A percentile compares a stretch with the other conserved stretches of the same genome.
Conservation (phyloP, 768 basidiomycete genomes). For the Rhodotorula paludigena region DNA sequence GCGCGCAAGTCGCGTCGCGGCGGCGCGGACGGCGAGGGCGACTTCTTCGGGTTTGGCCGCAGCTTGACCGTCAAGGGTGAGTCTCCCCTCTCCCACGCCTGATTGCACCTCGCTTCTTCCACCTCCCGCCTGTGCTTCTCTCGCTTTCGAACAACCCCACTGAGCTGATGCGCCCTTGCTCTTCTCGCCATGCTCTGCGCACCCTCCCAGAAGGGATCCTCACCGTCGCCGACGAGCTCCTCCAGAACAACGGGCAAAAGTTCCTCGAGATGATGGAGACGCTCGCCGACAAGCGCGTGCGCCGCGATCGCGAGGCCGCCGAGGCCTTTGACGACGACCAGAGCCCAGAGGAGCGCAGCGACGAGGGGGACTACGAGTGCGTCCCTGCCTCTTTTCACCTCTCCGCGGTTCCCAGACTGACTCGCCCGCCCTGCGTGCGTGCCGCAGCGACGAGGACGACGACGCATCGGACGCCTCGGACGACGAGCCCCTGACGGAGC, state of each 20-base stretch:
- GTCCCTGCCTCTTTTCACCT: not conserved
- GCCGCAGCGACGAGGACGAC: constrained; percentile 53
- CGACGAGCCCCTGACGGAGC: constrained; percentile 73
- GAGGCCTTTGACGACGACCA: constrained; percentile 64
- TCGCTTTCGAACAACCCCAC: not conserved
- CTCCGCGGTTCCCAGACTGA: not conserved
- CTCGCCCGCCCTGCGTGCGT: not conserved
- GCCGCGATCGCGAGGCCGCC: constrained; percentile 61
- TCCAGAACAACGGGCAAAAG: constrained; percentile 98
- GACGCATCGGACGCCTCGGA: constrained; percentile 54
- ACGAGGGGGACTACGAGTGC: constrained; percentile 36
- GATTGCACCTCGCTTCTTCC: too few relatives aligned
- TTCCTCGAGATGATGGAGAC: constrained; percentile 99
- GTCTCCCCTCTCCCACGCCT: too few relatives aligned
- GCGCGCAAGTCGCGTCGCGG: constrained; percentile 26
- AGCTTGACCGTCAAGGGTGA: constrained; percentile 67
- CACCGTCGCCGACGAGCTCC: constrained; percentile 94
- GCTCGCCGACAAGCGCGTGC: constrained; percentile 86
- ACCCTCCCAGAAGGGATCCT: constrained; percentile 72
- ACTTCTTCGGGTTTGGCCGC: constrained; percentile 58
- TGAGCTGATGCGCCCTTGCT: constrained; percentile 29
- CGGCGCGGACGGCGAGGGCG: constrained; percentile 27
- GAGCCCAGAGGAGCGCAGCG: constrained; percentile 61
- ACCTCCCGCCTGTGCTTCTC: not conserved
- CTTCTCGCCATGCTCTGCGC: too few relatives aligned